Conservation (phyloP, 2,329 filamentous ascomycete genomes). For the Fusarium sp. region DNA sequence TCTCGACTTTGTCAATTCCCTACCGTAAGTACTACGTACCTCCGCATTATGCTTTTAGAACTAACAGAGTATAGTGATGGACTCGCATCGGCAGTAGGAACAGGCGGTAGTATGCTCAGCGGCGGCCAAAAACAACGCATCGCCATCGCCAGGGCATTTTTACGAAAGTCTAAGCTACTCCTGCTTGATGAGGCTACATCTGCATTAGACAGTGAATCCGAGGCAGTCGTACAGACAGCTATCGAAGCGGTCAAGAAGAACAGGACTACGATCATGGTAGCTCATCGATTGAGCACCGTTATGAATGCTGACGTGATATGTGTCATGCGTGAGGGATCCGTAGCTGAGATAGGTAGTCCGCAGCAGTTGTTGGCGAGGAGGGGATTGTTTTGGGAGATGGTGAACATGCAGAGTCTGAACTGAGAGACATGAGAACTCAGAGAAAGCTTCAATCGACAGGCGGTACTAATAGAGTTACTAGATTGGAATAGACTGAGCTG, state of each 20-base stretch:
- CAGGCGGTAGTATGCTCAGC: constrained; percentile 68
- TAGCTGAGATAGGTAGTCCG: constrained; percentile 56
- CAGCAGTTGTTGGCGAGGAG: constrained; percentile 20
- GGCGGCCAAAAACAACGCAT: constrained; percentile 78
- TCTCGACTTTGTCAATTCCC: constrained; percentile 74
- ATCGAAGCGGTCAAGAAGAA: constrained; percentile 71
- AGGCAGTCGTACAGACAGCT: constrained; percentile 70
- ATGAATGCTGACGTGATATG: constrained; percentile 57
- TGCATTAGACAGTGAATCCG: constrained; percentile 71
- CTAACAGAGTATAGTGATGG: neutral
- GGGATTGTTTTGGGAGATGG: constrained; percentile 35
- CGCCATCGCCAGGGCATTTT: constrained; percentile 74
- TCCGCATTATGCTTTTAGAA: neutral
- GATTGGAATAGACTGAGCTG: neutral
- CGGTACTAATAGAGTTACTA: neutral
- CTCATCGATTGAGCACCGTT: constrained; percentile 59
- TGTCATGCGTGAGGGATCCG: constrained; percentile 54
- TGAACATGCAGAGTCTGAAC: constrained; percentile 4
- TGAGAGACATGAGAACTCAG: neutral
- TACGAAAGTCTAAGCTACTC: constrained; percentile 70
- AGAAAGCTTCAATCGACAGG: neutral
- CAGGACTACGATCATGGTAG: constrained; percentile 77
- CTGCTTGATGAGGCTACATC: constrained; percentile 77
- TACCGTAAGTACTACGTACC: constrained; percentile 63
- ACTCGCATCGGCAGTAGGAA: neutral